Evolutionary conservation across 169 alveolate species (phyloP).

Genomic region (Plasmodium adleri): DNA sequence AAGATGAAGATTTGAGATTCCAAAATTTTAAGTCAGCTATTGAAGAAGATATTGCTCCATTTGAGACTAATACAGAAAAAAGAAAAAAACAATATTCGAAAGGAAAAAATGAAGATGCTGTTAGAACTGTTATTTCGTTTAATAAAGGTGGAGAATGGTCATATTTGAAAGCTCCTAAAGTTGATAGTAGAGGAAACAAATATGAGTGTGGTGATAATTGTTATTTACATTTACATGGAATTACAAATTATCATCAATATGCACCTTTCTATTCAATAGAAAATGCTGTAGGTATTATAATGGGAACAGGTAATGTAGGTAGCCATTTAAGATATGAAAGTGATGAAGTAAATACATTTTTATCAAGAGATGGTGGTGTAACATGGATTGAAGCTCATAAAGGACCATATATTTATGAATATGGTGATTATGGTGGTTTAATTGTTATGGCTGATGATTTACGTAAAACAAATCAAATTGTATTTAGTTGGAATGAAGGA

Average conservation of each 20-base stretch:
- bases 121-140: constrained; percentile 95
- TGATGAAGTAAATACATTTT: constrained; percentile 94
- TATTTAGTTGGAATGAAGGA: constrained; percentile 97
- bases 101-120: constrained; percentile 83
- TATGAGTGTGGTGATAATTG: constrained; percentile 95
- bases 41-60: constrained; percentile 78
- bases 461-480: constrained; percentile 89
- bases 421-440: constrained; percentile 99
- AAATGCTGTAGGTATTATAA: constrained; percentile 96
- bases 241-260: constrained; percentile 89
- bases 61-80: constrained; percentile 81
- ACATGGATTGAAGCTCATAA: constrained; percentile 98
- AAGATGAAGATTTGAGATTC: constrained; percentile 31
- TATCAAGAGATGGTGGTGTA: constrained; percentile 98
- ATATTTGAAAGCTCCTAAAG: constrained; percentile 95
- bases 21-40: constrained; percentile 72
- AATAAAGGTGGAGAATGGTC: constrained; percentile 99
- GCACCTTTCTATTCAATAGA: constrained; percentile 97
- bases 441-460: constrained; percentile 97
- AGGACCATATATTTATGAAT: constrained; percentile 98
- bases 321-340: constrained; percentile 87
- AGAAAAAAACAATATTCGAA: constrained; percentile 77
- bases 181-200: constrained; percentile 93
- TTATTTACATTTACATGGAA: constrained; percentile 95
- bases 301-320: constrained; percentile 98